Evolutionary conservation across 345 rosid genomes (phyloP).

Genomic region (Dimocarpus longan): DNA sequence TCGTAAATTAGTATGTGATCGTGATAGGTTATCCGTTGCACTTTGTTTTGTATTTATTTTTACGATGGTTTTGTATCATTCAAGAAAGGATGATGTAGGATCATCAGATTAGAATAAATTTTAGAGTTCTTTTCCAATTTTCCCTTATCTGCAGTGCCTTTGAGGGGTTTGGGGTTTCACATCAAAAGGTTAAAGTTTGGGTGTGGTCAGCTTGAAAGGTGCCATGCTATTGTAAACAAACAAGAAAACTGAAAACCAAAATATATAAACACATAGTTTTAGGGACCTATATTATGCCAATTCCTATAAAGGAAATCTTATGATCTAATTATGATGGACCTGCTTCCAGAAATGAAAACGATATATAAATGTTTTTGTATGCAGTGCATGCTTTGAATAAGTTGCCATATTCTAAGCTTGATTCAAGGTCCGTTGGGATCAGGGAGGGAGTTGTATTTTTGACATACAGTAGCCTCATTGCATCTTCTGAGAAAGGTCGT

Average conservation of each 20-base stretch:
- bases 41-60: too few species aligned
- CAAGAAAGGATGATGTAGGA: too few species aligned
- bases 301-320: neutral
- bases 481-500: conserved; percentile 98
- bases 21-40: too few species aligned
- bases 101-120: too few species aligned
- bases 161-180: too few species aligned
- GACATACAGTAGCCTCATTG: conserved; percentile 98
- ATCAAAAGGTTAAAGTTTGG: neutral
- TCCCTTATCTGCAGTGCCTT: too few species aligned
- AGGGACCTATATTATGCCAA: neutral
- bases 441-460: conserved; percentile 88
- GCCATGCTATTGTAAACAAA: neutral
- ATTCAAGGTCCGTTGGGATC: conserved; percentile 87
- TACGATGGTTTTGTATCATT: too few species aligned
- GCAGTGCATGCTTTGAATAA: conserved; percentile 98
- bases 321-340: conserved; percentile 5
- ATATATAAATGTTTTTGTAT: conserved; percentile 27
- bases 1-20: too few species aligned
- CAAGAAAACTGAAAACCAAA: neutral
- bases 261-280: neutral
- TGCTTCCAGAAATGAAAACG: conserved; percentile 19
- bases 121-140: too few species aligned
- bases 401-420: conserved; percentile 96
- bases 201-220: neutral